A percentile compares a stretch with the other conserved stretches of the same genome.
phyloP scores from a whole-genome alignment of 352 stramenopile species.

The Plasmopara muralis region DNA sequence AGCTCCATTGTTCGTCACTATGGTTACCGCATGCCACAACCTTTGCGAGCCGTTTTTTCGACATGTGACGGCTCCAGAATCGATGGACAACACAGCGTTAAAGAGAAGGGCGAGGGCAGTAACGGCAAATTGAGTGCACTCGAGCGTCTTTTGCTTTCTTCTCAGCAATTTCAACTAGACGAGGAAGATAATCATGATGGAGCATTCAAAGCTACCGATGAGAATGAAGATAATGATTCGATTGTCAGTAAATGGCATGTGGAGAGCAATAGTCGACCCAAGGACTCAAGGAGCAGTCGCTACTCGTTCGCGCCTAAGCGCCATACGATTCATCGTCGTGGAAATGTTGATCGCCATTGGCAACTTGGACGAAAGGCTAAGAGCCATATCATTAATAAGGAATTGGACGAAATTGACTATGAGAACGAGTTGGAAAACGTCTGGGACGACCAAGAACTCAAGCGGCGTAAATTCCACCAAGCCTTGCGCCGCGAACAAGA shows the following conservation, averaged over 20 bases:
- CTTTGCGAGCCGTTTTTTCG: slow-evolving; percentile 10
- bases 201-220: slow-evolving; percentile 1
- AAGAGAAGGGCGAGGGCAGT: slow-evolving; percentile 10
- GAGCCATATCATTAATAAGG: slow-evolving; percentile 12
- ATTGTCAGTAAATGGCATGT: slow-evolving; percentile 4
- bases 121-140: slow-evolving; percentile 47
- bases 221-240: slow-evolving; percentile 5
- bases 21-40: background rate
- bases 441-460: slow-evolving; percentile 27
- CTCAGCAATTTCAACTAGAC: slow-evolving; percentile 46
- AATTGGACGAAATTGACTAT: slow-evolving; percentile 59
- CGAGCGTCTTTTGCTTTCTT: slow-evolving; percentile 59
- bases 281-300: background rate
- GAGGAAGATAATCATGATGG: slow-evolving; percentile 9
- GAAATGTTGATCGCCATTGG: slow-evolving; percentile 4
- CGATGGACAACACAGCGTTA: slow-evolving; percentile 3
- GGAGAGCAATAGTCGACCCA: background rate
- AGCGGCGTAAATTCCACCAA: slow-evolving; percentile 60
- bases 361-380: slow-evolving; percentile 14
- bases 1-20: background rate
- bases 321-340: slow-evolving; percentile 15
- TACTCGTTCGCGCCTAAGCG: slow-evolving; percentile 1
- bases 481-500: slow-evolving; percentile 51
- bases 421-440: slow-evolving; percentile 57
- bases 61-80: background rate